Evolutionary conservation across 108 stramenopile genomes (phyloP).

Genomic region (Skeletonema tropicum): DNA sequence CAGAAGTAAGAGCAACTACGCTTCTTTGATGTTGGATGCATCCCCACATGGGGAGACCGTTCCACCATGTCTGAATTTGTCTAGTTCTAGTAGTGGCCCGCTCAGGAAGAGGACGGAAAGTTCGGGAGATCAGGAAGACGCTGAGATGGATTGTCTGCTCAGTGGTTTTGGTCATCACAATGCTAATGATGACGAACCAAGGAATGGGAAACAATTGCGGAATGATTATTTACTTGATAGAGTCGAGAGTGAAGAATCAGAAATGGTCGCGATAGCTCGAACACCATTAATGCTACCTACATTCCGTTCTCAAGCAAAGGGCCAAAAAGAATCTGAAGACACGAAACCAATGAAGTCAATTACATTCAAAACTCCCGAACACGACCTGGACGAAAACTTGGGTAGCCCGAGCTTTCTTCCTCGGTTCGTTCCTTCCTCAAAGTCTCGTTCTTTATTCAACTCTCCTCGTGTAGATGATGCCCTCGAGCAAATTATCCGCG

Average conservation of each 20-base stretch:
- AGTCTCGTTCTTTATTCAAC: slow-evolving; percentile 27
- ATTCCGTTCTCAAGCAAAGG: background rate
- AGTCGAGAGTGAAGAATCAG: slow-evolving; percentile 34
- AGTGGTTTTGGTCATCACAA: slow-evolving; percentile 37
- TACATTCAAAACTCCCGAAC: slow-evolving; percentile 13
- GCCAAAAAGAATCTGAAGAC: background rate
- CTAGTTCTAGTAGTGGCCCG: background rate
- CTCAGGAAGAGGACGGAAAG: background rate
- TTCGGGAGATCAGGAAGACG: slow-evolving; percentile 8
- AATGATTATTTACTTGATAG: background rate
- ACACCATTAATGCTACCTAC: background rate
- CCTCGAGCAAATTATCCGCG: slow-evolving; percentile 23
- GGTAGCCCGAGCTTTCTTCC: slow-evolving; percentile 31
- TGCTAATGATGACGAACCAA: background rate
- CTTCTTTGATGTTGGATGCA: slow-evolving; percentile 17
- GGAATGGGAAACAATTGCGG: background rate
- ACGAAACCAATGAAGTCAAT: slow-evolving; percentile 40
- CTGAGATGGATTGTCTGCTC: slow-evolving; percentile 38
- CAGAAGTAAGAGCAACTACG: slow-evolving; percentile 16
- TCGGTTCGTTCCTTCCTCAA: slow-evolving; percentile 11
- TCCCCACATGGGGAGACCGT: background rate
- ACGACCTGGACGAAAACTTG: background rate
- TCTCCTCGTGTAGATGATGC: slow-evolving; percentile 10
- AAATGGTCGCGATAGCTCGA: slow-evolving; percentile 25
- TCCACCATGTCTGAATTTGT: background rate